A percentile compares a stretch with the other conserved stretches of the same genome.
These are phyloP conservation scores for Plectosphaerella plurivora DNA, from an alignment of 2,329 filamentous ascomycete genomes.

Conservation along the genomic window DNA sequence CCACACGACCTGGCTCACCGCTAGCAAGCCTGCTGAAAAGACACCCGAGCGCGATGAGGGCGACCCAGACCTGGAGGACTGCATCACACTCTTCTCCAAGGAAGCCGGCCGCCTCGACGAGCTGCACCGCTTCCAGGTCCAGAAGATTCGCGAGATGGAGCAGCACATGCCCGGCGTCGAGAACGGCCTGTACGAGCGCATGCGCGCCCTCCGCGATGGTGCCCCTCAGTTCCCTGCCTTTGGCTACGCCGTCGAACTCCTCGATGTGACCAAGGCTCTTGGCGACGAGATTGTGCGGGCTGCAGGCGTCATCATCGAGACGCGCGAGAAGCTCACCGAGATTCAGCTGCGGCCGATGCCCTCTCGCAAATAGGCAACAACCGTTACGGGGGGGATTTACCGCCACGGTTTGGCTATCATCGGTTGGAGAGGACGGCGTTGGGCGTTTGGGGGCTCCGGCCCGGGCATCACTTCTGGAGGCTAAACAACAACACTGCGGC, in stretches of 20 bases:
- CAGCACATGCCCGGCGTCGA: slow-evolving; percentile 43
- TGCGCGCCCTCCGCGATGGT: slow-evolving; percentile 12
- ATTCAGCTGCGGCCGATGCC: slow-evolving; percentile 12
- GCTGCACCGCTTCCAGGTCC: slow-evolving; percentile 33
- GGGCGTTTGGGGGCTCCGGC: too few species aligned
- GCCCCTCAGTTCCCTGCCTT: slow-evolving; percentile 11
- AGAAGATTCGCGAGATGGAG: slow-evolving; percentile 34
- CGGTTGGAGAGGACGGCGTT: too few species aligned
- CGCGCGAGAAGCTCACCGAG: slow-evolving; percentile 16
- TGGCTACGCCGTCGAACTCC: slow-evolving; percentile 11
- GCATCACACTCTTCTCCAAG: slow-evolving; percentile 12
- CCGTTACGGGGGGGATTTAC: neutral
- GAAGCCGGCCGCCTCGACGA: slow-evolving; percentile 20
- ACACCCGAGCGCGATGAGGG: slow-evolving; percentile 31
- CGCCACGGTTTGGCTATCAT: too few species aligned
- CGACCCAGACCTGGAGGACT: slow-evolving; percentile 28
- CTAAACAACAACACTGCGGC: too few species aligned
- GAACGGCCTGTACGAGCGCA: slow-evolving; percentile 35
- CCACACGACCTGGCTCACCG: slow-evolving; percentile 41
- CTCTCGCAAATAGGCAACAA: neutral
- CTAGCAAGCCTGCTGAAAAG: slow-evolving; percentile 17
- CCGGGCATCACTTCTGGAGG: too few species aligned
- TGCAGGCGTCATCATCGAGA: slow-evolving; percentile 10
- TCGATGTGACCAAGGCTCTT: slow-evolving; percentile 15
- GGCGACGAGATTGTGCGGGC: slow-evolving; percentile 13